phyloP scores from a whole-genome alignment of 2,329 filamentous ascomycete species.

The Sporothrix inflata region DNA sequence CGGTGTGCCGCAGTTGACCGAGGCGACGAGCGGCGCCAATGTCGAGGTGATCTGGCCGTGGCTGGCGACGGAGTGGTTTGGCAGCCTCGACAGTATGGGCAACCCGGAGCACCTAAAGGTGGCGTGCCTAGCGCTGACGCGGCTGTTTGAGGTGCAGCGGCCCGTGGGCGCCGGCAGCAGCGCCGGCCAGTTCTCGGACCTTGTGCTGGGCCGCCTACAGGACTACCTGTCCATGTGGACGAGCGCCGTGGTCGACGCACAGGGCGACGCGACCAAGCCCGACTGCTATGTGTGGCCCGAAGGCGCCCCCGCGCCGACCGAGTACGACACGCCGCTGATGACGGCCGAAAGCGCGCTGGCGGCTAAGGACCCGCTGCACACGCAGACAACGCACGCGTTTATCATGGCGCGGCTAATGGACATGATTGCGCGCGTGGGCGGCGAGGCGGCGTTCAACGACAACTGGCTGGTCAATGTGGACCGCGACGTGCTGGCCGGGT shows the following conservation, averaged over 20 bases:
- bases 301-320: constrained; percentile 41
- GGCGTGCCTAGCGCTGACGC: constrained; percentile 71
- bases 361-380: constrained; percentile 68
- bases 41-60: constrained; percentile 57
- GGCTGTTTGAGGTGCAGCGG: constrained; percentile 63
- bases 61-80: constrained; percentile 68
- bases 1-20: constrained; percentile 36
- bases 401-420: constrained; percentile 64
- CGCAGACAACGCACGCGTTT: constrained; percentile 65
- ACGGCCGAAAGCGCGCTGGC: constrained; percentile 57
- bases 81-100: constrained; percentile 68
- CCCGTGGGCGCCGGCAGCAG: constrained; percentile 43
- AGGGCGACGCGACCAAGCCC: constrained; percentile 55
- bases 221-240: constrained; percentile 78
- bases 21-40: constrained; percentile 36
- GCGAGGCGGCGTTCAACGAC: constrained; percentile 66
- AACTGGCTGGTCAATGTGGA: constrained; percentile 77
- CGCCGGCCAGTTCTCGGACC: constrained; percentile 55
- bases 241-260: constrained; percentile 66
- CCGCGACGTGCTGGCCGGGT: constrained; percentile 68
- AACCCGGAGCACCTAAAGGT: constrained; percentile 70
- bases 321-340: constrained; percentile 62
- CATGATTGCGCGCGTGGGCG: constrained; percentile 63
- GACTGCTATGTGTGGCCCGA: constrained; percentile 57
- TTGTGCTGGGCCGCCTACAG: constrained; percentile 66